Conservation (phyloP, 768 basidiomycete genomes). For the Phanerochaete carnosa region DNA sequence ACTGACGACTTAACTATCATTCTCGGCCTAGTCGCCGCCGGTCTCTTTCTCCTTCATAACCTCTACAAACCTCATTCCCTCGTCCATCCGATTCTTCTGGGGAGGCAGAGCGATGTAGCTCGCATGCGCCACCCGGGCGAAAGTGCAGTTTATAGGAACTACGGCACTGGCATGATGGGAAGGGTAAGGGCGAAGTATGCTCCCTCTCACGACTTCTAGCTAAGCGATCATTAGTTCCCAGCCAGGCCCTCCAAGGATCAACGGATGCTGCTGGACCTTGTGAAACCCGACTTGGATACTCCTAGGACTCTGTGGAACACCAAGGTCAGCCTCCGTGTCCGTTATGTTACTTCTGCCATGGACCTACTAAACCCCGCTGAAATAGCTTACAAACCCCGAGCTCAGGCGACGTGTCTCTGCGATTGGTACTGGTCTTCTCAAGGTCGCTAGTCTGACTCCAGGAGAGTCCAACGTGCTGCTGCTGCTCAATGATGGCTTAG, state of each 20-base stretch:
- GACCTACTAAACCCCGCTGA: not conserved
- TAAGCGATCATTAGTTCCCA: slow-evolving; percentile 53
- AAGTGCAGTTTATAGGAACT: slow-evolving; percentile 89
- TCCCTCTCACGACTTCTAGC: slow-evolving; percentile 11
- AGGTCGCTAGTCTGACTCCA: slow-evolving; percentile 50
- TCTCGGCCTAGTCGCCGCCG: slow-evolving; percentile 70
- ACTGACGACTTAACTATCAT: slow-evolving; percentile 81
- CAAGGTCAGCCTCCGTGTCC: slow-evolving; percentile 42
- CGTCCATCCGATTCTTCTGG: slow-evolving; percentile 91
- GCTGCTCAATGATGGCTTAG: slow-evolving; percentile 75
- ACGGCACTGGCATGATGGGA: slow-evolving; percentile 80
- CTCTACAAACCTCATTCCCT: slow-evolving; percentile 80
- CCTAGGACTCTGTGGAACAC: slow-evolving; percentile 78
- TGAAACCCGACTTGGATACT: slow-evolving; percentile 62
- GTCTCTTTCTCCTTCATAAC: slow-evolving; percentile 73
- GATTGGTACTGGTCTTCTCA: slow-evolving; percentile 70
- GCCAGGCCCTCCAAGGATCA: slow-evolving; percentile 69
- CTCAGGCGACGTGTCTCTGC: slow-evolving; percentile 69
- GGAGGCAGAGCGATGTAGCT: slow-evolving; percentile 87
- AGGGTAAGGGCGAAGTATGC: slow-evolving; percentile 47
- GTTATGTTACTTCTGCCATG: not conserved
- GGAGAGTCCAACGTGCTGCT: slow-evolving; percentile 68
- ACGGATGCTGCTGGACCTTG: slow-evolving; percentile 59
- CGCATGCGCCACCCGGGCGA: slow-evolving; percentile 77
- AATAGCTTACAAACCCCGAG: slow-evolving; percentile 71